Evolutionary conservation across 2,329 filamentous ascomycete species (phyloP), one percentile per base, ranked within the genome.

Genomic region (Cladophialophora yegresii): DNA sequence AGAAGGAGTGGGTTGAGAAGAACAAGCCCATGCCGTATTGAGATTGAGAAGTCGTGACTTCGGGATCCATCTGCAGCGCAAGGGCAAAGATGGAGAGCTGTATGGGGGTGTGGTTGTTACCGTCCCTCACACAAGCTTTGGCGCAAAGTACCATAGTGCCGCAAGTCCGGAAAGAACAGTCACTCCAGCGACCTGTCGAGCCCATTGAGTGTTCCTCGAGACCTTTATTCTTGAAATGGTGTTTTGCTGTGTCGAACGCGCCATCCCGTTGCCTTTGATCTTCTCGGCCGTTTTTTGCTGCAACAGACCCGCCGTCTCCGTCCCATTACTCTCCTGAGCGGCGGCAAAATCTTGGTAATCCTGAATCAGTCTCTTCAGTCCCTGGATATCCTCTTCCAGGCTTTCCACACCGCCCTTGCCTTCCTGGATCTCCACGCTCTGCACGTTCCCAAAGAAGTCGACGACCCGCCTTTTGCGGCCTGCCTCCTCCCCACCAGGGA

Each of bases 361-460:
- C 75, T 90, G 77, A 33, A 85, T 83, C 70, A 88, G 79, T 58
- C 77, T 79, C 50, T 82, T 90, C 54, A 97, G 83, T n/a, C 88
- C 85, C 36, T 90, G 79, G 66, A 97, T 78, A 72, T 97, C 92
- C 70, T 93, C 88, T 66, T 80, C 80, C 77, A 85, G 80, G 23
- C 73, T 78, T 61, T 73, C 75, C 16, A 72, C 74, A 56, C 88
- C 87, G 53, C 87, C 83, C 63, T 84, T 82, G 51, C 81, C 80
- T 28, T 83, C 83, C 70, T 95, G 91, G 3, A 98, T 87, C 77
- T 98, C 95, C 3, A 99, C 93, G 71, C 93, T 96, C 76, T 99
- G 95, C 13, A 98, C 92, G 75, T 98, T 99, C 26, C 95, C 95
- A 69, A 99, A 98, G 79, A 99, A 99, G 75, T 99, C 95, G 72